Conservation (phyloP, 768 basidiomycete species). For the Pholiota conissans region DNA sequence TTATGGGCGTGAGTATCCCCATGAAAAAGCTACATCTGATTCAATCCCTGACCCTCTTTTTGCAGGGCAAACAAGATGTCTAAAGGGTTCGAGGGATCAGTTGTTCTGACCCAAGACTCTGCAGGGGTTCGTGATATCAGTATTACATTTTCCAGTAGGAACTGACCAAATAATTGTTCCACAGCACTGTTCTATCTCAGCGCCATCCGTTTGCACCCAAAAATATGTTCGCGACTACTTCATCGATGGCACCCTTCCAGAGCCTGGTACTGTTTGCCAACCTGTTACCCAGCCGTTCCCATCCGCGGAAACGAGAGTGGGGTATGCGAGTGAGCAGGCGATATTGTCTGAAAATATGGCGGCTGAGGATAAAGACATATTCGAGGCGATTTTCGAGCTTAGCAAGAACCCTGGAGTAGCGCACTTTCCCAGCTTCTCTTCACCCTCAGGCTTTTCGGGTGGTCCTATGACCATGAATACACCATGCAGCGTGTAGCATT, state of each 20-base stretch:
- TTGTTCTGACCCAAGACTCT: constrained; percentile 41
- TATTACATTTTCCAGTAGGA: too few relatives aligned
- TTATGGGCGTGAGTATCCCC: not conserved
- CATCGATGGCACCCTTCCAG: constrained; percentile 37
- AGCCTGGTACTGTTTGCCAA: constrained; percentile 38
- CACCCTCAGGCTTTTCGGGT: not conserved
- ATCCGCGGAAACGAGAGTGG: not conserved
- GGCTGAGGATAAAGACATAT: constrained; percentile 1
- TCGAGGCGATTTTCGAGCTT: constrained; percentile 8
- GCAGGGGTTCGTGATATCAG: constrained; percentile 33
- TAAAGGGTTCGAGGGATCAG: constrained; percentile 31
- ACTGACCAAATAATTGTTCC: too few relatives aligned
- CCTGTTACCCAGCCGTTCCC: constrained; percentile 29
- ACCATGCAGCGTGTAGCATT: not conserved
- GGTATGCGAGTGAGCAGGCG: not conserved
- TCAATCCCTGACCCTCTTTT: not conserved
- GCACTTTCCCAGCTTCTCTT: not conserved
- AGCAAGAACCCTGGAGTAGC: constrained; percentile 7
- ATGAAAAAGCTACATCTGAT: not conserved
- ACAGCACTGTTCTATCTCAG: constrained; percentile 34
- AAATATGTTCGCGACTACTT: constrained; percentile 39
- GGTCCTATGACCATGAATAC: not conserved
- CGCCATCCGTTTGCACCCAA: constrained; percentile 33
- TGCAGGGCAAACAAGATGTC: constrained; percentile 41
- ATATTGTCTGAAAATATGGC: not conserved